A percentile compares a stretch with the other conserved stretches of the same genome.
Conservation (phyloP, 805 yeast species). For the Kockiozyma suomiensis region DNA sequence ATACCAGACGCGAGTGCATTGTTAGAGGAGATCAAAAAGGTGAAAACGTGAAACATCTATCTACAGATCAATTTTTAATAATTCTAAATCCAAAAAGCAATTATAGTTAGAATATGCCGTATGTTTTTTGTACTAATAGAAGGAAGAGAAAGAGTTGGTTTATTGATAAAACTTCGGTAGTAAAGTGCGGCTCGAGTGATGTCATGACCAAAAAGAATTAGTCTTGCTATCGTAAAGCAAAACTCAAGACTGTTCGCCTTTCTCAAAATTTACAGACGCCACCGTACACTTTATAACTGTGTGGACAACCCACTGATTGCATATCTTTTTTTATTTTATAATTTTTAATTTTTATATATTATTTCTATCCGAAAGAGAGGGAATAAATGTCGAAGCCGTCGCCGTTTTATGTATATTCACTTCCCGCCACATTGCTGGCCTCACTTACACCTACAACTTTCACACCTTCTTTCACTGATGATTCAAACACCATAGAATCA, state of each 20-base stretch:
- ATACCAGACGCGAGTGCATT: not conserved
- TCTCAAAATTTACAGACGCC: no score
- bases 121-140: no score
- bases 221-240: no score
- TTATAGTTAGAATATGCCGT: no score
- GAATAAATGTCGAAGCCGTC: constrained; percentile 12
- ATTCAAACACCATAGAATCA: not conserved
- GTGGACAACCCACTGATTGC: no score
- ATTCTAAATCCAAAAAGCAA: no score
- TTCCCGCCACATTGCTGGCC: constrained; percentile 19
- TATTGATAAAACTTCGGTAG: not conserved
- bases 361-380: not conserved
- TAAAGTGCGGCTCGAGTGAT: not conserved
- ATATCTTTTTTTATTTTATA: not conserved
- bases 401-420: constrained; percentile 25
- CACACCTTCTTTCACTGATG: not conserved
- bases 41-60: not conserved
- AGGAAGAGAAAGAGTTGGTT: not conserved
- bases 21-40: not conserved
- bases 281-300: not conserved
- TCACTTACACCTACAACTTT: constrained; percentile 16
- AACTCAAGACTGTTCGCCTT: no score
- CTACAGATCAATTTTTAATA: no score
- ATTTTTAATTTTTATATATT: not conserved
- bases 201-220: no score